A percentile compares a stretch with the other conserved stretches of the same genome.
Conservation (phyloP, 1,284 basidiomycete species). For the Dichomitus squalens region DNA sequence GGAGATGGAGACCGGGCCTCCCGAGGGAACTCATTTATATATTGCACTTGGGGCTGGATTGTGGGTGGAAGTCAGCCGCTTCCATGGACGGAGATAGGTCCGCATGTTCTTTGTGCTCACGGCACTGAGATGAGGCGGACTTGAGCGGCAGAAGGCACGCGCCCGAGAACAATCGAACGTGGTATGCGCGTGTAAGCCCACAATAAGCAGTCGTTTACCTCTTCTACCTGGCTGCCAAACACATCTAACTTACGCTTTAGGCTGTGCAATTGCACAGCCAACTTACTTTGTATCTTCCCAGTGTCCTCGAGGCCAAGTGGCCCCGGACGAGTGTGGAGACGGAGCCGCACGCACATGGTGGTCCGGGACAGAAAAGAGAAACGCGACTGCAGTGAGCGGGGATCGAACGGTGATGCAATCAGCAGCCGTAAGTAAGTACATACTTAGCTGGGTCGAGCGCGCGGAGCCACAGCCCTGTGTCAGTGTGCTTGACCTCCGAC, state of each 20-base stretch:
- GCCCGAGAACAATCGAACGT: background rate
- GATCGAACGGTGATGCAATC: constrained; percentile 23
- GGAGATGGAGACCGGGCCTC: background rate
- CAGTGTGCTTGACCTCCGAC: constrained; percentile 15
- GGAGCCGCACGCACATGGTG: background rate
- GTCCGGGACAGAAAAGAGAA: background rate
- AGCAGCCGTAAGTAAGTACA: background rate
- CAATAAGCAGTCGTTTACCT: too few relatives aligned
- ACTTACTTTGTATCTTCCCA: background rate
- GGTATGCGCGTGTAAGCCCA: too few relatives aligned
- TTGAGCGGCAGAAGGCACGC: too few relatives aligned
- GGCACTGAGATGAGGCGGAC: too few relatives aligned
- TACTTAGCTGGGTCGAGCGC: background rate
- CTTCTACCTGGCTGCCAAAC: too few relatives aligned
- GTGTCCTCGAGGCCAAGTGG: background rate
- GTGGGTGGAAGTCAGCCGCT: constrained; percentile 7
- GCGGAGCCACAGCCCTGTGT: background rate
- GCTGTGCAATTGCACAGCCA: background rate
- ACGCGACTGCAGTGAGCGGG: constrained; percentile 6
- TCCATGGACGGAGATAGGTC: background rate
- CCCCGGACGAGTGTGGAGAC: background rate
- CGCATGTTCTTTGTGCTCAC: constrained; percentile 15
- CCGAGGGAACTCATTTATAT: constrained; percentile 4
- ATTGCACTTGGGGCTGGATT: background rate
- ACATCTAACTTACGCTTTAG: background rate